Evolutionary conservation across 2,329 filamentous ascomycete species (phyloP), one percentile per base, ranked within the genome.

Genomic region (Arthroderma sp.): DNA sequence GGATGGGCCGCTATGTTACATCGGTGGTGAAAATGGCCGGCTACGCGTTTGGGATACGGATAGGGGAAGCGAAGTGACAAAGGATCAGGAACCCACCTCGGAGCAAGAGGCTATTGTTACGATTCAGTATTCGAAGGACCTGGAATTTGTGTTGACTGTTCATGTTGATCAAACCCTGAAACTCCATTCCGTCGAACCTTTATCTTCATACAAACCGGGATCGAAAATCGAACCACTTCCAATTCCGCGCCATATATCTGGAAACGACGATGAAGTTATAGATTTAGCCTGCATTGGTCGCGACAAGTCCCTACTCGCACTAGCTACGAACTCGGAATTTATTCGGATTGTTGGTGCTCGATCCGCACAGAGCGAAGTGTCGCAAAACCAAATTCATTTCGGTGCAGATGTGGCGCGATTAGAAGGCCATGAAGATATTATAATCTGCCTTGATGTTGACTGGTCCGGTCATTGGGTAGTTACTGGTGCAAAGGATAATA

Each of bases 401-500:
- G 91, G 91, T 9, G 85, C 88, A 48, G 91, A 98, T 57, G 74
- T 94, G 34, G 85, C 81, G 2, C 70, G 91, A 27, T 72, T 98
- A 1, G 85, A 85, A 57, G 91, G 91, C 1, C 91, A 98, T 54
- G 81, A 88, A 41, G 91, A 98, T 54, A 95, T 98, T 42, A 84
- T 98, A 48, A 94, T 98, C 54, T 88, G 87, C 47, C 70, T 98
- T 36, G 88, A 95, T 59, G 80, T 86, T 2, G 91, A 98, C 64
- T 94, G 87, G 86, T 96, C 91, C 6, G 93, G 93, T 0, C 81
- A 91, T 61, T 98, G 91, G 91, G 76, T 98, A 34, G 89, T 83
- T 8, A 96, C 91, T 1, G 91, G 89, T 43, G 85, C 91, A 22
- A 98, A 98, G 65, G 91, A 98, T 61, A 98, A 96, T 57, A 91